Percentiles rank a stretch among this genome's conserved stretches.
phyloP scores from a whole-genome alignment of 768 basidiomycete genomes.

The Termitomyces sp. region DNA sequence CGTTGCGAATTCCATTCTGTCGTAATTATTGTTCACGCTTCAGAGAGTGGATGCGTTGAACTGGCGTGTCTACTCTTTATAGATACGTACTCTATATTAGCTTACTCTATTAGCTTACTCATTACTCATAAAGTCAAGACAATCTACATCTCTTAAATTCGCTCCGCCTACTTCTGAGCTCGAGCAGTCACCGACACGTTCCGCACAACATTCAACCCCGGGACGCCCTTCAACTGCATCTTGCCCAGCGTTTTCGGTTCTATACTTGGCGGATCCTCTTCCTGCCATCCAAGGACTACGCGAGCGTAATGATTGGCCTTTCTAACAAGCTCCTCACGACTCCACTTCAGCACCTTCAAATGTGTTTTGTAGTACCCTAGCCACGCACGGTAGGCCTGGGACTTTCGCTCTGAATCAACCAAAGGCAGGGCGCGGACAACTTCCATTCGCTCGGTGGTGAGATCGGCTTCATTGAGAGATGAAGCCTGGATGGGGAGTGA shows the following conservation, averaged over 20 bases:
- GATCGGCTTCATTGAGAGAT: slow-evolving; percentile 16
- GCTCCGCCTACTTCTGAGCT: no score
- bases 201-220: slow-evolving; percentile 20
- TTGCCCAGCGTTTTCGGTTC: slow-evolving; percentile 41
- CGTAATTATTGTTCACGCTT: no score
- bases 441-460: slow-evolving; percentile 1
- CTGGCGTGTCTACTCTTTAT: no score
- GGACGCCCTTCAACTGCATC: slow-evolving; percentile 41
- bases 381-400: slow-evolving; percentile 48
- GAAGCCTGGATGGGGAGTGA: slow-evolving; percentile 33
- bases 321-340: slow-evolving; percentile 32
- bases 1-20: no score
- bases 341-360: slow-evolving; percentile 32
- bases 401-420: slow-evolving; percentile 36
- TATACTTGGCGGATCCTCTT: slow-evolving; percentile 27
- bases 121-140: no score
- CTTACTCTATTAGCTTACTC: no score
- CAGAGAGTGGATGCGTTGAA: no score
- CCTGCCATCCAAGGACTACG: slow-evolving; percentile 29
- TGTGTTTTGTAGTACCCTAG: slow-evolving; percentile 52
- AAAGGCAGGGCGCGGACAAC: slow-evolving; percentile 22
- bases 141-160: no score
- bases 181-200: neutral
- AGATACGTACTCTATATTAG: no score
- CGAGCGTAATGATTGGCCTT: slow-evolving; percentile 33